Evolutionary conservation across 129 eudicot species (phyloP).

Genomic region (Ambrosia trifida): DNA sequence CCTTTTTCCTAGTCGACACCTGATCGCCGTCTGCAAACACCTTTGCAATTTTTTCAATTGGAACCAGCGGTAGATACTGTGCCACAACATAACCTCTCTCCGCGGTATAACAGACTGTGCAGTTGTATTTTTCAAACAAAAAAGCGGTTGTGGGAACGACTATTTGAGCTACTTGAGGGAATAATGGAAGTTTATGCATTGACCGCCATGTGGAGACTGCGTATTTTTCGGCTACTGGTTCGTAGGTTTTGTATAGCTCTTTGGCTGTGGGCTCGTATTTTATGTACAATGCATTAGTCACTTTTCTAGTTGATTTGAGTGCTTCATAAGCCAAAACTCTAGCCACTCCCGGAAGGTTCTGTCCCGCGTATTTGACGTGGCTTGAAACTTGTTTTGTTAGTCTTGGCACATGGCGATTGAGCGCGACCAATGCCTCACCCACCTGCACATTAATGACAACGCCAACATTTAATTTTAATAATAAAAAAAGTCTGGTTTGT

Average conservation of each 20-base stretch:
- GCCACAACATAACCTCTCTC: constrained; percentile 63
- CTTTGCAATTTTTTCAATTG: constrained; percentile 71
- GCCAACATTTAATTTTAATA: not conserved
- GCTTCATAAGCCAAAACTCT: constrained; percentile 51
- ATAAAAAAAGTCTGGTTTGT: too few species aligned
- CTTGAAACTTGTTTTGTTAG: constrained; percentile 46
- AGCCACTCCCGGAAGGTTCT: constrained; percentile 53
- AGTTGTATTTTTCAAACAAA: constrained; percentile 68
- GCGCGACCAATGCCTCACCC: constrained; percentile 43
- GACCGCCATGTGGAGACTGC: constrained; percentile 67
- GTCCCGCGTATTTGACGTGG: constrained; percentile 44
- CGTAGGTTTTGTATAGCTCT: constrained; percentile 65
- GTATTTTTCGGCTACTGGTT: constrained; percentile 71
- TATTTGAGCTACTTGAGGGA: constrained; percentile 64
- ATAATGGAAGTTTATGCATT: constrained; percentile 55
- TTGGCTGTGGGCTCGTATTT: constrained; percentile 68
- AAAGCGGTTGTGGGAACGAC: constrained; percentile 60
- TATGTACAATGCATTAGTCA: constrained; percentile 42
- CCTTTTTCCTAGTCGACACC: constrained; percentile 27
- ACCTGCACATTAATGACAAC: constrained; percentile 43
- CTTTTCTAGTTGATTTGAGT: constrained; percentile 34
- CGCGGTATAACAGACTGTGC: constrained; percentile 38
- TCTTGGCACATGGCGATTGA: constrained; percentile 54
- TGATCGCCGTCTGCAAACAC: constrained; percentile 37
- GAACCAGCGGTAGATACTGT: constrained; percentile 62